phyloP scores from a whole-genome alignment of 2,329 filamentous ascomycete genomes.

The Talaromyces sp. region DNA sequence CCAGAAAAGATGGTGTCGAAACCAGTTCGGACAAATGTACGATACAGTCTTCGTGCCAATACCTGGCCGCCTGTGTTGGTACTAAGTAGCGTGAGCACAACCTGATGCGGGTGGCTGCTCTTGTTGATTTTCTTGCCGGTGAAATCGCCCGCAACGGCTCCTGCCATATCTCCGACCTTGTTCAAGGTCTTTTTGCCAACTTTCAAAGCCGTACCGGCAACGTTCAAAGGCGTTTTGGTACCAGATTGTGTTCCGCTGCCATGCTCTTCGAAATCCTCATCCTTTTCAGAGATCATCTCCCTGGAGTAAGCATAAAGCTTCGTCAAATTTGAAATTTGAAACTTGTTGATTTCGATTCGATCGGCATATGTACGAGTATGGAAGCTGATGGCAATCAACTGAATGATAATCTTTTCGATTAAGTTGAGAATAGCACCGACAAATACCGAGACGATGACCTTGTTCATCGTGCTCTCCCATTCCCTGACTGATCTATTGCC shows the following conservation, averaged over 20 bases:
- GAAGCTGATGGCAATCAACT: conserved; percentile 91
- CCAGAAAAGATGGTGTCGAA: conserved; percentile 73
- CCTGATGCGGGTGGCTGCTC: conserved; percentile 77
- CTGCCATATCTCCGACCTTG: conserved; percentile 81
- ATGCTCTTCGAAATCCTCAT: conserved; percentile 72
- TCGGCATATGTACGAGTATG: conserved; percentile 87
- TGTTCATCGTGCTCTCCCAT: conserved; percentile 80
- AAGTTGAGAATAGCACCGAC: conserved; percentile 77
- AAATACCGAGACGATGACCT: conserved; percentile 81
- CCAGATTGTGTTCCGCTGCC: conserved; percentile 48
- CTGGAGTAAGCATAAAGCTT: conserved; percentile 66
- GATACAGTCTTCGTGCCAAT: conserved; percentile 80
- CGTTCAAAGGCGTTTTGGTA: conserved; percentile 68
- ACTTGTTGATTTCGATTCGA: conserved; percentile 88
- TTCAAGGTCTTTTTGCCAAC: conserved; percentile 72
- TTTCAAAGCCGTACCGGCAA: conserved; percentile 66
- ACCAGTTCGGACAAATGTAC: conserved; percentile 73
- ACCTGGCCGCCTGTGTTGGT: conserved; percentile 74
- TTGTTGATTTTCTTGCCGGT: conserved; percentile 68
- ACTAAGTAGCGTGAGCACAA: conserved; percentile 73
- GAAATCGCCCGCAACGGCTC: conserved; percentile 84
- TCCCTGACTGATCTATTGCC: conserved; percentile 51
- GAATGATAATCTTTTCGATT: conserved; percentile 87
- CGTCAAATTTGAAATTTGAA: conserved; percentile 68
- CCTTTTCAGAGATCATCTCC: conserved; percentile 63